Evolutionary conservation across 768 basidiomycete genomes (phyloP), one percentile per base, ranked within the genome.

Genomic region (Butyriboletus loyo): DNA sequence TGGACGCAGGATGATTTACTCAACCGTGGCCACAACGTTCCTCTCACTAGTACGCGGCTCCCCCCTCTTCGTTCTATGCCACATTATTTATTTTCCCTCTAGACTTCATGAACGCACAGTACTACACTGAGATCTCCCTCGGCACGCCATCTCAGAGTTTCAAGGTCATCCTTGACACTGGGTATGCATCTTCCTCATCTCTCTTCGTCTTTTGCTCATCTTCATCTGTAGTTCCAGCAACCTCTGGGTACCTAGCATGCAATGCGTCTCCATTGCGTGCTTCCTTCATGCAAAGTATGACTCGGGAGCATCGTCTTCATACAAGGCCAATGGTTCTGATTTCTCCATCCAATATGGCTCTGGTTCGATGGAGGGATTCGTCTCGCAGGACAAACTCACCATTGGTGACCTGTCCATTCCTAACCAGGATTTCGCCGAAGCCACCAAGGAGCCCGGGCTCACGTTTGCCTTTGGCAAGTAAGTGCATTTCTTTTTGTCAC

Each of bases 101-200:
- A 97, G 95, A 98, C 77, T 98, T 92, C 75, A 85, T 95, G 85
- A 98, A 98, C 68, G 95, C 97, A 32, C 95, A 99, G 70, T 98
- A 99, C 73, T 99, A 81, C 67, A 81, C 93, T 19, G 89, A 93
- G 56, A 96, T 98, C 54, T 66, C 76, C 1, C 68, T 98, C 49
- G 96, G 96, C 15, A 80, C 76, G 1, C 96, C 96, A 21, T 80
- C 92, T 32, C 96, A 98, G 71, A 73, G 65, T 4, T 96, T 95
- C 80, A 94, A 96, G 73, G 94, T 97, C 64, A 84, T 97, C 54
- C 83, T 98, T 52, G 95, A 98, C 69, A 97, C 96, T 41, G 90
- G 89, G 87, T 87, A 66, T 22, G 61, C 32, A 19, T 5, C 14
- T n/a, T 39, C 40, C 45, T 39, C 15, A 6, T 25, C 7, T 34